Conservation (phyloP, 257 asterid species). For the Solanum sitiens region DNA sequence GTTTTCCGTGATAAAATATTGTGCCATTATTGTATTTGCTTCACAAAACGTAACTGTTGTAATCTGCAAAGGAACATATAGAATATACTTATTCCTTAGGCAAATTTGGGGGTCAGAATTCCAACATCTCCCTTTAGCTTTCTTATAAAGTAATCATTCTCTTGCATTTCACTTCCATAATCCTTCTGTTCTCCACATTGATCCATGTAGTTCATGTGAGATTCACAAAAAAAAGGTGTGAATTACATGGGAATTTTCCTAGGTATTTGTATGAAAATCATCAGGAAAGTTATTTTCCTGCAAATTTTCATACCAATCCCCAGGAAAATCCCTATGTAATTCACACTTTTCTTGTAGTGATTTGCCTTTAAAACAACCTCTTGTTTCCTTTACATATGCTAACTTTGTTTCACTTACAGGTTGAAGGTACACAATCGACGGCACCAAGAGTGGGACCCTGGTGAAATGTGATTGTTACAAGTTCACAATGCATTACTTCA, state of each 20-base stretch:
- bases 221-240: too few relatives aligned
- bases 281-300: neutral
- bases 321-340: too few relatives aligned
- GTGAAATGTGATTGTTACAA: conserved; percentile 61
- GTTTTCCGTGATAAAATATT: too few relatives aligned
- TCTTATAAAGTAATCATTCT: neutral
- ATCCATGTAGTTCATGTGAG: neutral
- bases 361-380: neutral
- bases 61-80: too few relatives aligned
- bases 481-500: neutral
- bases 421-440: conserved; percentile 49
- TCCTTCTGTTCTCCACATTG: neutral
- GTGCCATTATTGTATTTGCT: too few relatives aligned
- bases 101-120: too few relatives aligned
- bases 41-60: too few relatives aligned
- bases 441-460: conserved; percentile 90
- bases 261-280: too few relatives aligned
- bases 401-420: conserved; percentile 23
- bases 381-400: neutral
- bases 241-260: too few relatives aligned
- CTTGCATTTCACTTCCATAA: neutral
- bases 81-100: too few relatives aligned
- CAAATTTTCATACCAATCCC: too few relatives aligned
- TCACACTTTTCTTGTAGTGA: too few relatives aligned
- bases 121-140: neutral